phyloP scores from a whole-genome alignment of 139 green algal genomes.

The Chlamydomonas sphaeroides region DNA sequence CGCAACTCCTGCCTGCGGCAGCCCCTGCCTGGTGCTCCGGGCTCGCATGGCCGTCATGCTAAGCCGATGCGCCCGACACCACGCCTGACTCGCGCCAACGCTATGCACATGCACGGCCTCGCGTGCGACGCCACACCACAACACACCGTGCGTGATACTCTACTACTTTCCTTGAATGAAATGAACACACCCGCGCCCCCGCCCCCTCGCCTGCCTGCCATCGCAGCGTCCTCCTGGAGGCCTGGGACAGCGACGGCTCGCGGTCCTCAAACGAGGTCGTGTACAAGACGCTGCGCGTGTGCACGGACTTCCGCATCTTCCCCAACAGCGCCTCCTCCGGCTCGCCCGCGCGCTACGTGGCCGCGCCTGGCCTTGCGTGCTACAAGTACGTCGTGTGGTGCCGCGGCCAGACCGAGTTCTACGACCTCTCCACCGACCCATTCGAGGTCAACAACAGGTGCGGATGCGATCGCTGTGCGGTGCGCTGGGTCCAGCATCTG shows the following conservation, averaged over 20 bases:
- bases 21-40: too few species aligned
- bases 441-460: not conserved
- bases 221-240: not conserved
- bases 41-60: too few species aligned
- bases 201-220: too few species aligned
- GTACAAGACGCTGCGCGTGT: not conserved
- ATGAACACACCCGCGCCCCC: too few species aligned
- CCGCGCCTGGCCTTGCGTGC: not conserved
- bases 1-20: too few species aligned
- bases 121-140: too few species aligned
- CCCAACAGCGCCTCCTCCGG: not conserved
- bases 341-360: not conserved
- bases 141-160: too few species aligned
- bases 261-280: not conserved
- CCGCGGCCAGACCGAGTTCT: not conserved
- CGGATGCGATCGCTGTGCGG: not conserved
- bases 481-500: not conserved
- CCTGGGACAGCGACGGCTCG: conserved; percentile 3
- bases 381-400: conserved; percentile 12
- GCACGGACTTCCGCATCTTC: not conserved
- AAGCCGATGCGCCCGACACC: too few species aligned
- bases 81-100: too few species aligned
- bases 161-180: too few species aligned
- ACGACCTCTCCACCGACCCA: not conserved
- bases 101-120: too few species aligned